Evolutionary conservation across 345 rosid genomes (phyloP).

Genomic region (Garcia nutans): DNA sequence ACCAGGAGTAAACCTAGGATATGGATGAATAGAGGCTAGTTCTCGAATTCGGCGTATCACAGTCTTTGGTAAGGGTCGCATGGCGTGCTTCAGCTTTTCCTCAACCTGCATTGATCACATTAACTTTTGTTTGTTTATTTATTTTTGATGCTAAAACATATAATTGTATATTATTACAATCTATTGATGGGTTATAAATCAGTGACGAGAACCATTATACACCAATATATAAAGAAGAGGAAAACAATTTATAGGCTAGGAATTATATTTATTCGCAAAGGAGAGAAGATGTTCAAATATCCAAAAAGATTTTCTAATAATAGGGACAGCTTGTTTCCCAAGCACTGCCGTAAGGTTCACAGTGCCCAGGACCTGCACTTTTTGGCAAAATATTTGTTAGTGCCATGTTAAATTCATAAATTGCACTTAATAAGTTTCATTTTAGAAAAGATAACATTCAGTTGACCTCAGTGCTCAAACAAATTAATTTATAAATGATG

Average conservation of each 20-base stretch:
- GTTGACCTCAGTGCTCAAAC: background rate
- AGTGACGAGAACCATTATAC: background rate
- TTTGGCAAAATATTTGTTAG: background rate
- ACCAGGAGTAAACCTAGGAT: conserved; percentile 47
- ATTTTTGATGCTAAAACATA: background rate
- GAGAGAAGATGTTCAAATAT: background rate
- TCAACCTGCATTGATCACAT: conserved; percentile 48
- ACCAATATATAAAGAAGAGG: background rate
- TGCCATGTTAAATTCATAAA: background rate
- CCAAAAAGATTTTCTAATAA: background rate
- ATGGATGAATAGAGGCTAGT: conserved; percentile 70
- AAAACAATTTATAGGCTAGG: no score
- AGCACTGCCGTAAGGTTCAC: background rate
- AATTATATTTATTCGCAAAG: no score
- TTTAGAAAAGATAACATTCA: background rate
- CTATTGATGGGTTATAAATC: background rate
- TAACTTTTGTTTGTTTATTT: background rate
- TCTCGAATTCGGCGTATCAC: conserved; percentile 58
- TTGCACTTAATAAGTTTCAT: background rate
- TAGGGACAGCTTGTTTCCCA: background rate
- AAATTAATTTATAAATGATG: background rate
- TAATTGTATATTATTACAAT: background rate
- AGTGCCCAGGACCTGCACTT: background rate
- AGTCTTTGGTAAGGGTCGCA: conserved; percentile 52
- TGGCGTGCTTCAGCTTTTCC: conserved; percentile 35